Base-by-base conservation (phyloP, 345 rosid genomes). In the Limnanthes douglasii region DNA sequence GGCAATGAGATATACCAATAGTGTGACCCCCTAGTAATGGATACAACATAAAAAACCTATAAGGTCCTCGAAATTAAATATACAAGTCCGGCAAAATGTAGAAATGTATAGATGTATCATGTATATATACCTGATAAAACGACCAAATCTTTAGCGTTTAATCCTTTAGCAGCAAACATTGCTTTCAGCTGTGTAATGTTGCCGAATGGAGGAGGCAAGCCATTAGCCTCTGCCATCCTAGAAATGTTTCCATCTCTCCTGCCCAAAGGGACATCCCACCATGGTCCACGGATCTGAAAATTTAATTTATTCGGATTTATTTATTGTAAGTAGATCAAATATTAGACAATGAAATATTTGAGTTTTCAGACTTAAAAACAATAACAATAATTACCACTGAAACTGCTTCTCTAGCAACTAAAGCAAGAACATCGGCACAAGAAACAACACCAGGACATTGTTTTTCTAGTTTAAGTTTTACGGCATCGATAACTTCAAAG, bases 361-460 rank as follows among this genome's bases (percentile, higher is more conserved):
- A 33, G 22, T 22, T 7, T 5, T 10, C 15, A 6, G 11, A 2
- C 3, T n/a, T 11, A 31, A 0, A 4, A 1, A 23, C 5, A 11
- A 12, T 5, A 5, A 35, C 15, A 11, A 5, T 5, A 28, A 18
- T 42, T 64, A 70, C 83, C 61, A 61, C 36, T 3, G 3, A 5
- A 30, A 75, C 78, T 6, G 75, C 68, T 12, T 73, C 80, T 56
- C 83, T 62, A n/a, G 93, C 53, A 15, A 73, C 83, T 46, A 75
- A 51, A 15, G 51, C 44, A 3, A 72, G 58, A 32, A 70, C 60
- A 56, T 72, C 85, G 11, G 76, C 76, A 23, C 93, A 75, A 34
- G 93, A 72, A 45, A 75, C 75, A 3, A 68, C 44, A 9, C 66
- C 50, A 1, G 54, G 57, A 30, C 85, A 72, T 21, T 55, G 18